These are phyloP conservation scores for Nymphaea colorata DNA, from an alignment of 164 flowering plant species.

Conservation along the genomic window DNA sequence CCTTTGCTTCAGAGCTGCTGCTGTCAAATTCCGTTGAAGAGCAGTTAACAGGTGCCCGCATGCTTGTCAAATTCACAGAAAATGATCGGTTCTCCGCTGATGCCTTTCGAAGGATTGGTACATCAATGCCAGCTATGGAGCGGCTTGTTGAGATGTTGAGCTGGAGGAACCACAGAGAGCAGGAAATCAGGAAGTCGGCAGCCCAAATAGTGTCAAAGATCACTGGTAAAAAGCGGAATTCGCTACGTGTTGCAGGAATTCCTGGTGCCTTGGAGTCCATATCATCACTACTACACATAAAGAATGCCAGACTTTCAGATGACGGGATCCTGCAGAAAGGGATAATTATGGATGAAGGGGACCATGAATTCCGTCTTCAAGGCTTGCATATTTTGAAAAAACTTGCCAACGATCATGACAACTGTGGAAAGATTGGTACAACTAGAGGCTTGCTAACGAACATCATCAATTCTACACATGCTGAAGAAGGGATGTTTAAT, in stretches of 20 bases:
- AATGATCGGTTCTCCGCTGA: conserved; percentile 35
- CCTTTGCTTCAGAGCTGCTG: conserved; percentile 70
- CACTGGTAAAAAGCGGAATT: conserved; percentile 74
- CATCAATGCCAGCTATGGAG: conserved; percentile 47
- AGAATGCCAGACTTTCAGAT: too few species aligned
- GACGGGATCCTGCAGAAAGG: too few species aligned
- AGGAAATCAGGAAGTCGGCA: conserved; percentile 66
- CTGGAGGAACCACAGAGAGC: conserved; percentile 77
- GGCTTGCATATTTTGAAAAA: conserved; percentile 84
- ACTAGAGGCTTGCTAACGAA: conserved; percentile 78
- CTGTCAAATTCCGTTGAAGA: conserved; percentile 62
- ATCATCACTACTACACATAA: conserved; percentile 43
- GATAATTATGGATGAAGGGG: conserved; percentile 27
- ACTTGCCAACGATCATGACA: conserved; percentile 78
- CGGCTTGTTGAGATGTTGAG: conserved; percentile 85
- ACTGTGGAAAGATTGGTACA: conserved; percentile 90
- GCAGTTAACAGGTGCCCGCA: conserved; percentile 70
- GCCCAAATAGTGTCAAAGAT: conserved; percentile 69
- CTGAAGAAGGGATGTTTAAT: conserved; percentile 18
- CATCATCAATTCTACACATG: conserved; percentile 68
- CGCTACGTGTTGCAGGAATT: conserved; percentile 75
- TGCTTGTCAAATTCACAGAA: conserved; percentile 38
- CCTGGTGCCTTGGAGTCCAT: conserved; percentile 93
- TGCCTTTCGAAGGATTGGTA: conserved; percentile 76
- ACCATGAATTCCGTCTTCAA: conserved; percentile 51